A percentile compares a stretch with the other conserved stretches of the same genome.
These are phyloP conservation scores for Copromyces sp. DNA, from an alignment of 495 filamentous ascomycete species.

Conservation along the genomic window DNA sequence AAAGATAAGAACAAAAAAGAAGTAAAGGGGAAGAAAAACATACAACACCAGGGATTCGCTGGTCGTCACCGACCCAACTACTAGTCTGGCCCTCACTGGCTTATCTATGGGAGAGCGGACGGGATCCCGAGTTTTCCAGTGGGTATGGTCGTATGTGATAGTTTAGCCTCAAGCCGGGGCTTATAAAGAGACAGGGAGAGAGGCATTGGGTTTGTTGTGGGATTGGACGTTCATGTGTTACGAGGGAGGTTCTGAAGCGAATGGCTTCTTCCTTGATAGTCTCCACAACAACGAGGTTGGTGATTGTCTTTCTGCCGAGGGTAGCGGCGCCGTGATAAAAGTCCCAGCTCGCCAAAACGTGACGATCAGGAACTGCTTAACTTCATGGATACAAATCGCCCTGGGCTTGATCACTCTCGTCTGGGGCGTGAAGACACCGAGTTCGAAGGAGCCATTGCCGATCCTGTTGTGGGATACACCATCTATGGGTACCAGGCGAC, in stretches of 20 bases:
- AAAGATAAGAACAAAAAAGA: background rate
- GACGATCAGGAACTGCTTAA: background rate
- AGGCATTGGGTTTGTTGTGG: background rate
- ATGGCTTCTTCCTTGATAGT: background rate
- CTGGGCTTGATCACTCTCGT: background rate
- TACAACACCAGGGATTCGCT: constrained; percentile 32
- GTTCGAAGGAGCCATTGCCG: background rate
- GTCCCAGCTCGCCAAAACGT: background rate
- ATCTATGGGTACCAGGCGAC: background rate
- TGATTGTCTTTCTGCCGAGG: background rate
- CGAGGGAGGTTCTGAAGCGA: background rate
- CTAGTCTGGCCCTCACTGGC: constrained; percentile 14
- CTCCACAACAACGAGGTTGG: background rate
- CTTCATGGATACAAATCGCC: background rate
- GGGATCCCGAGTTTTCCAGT: constrained; percentile 37
- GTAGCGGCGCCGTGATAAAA: background rate
- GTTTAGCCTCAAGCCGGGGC: background rate
- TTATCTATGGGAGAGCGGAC: constrained; percentile 40
- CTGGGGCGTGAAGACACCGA: background rate
- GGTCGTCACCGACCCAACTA: constrained; percentile 31
- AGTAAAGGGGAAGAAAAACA: constrained; percentile 7
- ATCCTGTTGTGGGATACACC: background rate
- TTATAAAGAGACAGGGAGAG: background rate
- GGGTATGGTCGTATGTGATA: background rate
- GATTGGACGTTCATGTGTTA: background rate